Evolutionary conservation across 2,329 filamentous ascomycete genomes (phyloP), one percentile per base, ranked within the genome.

Genomic region (Bipolaris bicolor): DNA sequence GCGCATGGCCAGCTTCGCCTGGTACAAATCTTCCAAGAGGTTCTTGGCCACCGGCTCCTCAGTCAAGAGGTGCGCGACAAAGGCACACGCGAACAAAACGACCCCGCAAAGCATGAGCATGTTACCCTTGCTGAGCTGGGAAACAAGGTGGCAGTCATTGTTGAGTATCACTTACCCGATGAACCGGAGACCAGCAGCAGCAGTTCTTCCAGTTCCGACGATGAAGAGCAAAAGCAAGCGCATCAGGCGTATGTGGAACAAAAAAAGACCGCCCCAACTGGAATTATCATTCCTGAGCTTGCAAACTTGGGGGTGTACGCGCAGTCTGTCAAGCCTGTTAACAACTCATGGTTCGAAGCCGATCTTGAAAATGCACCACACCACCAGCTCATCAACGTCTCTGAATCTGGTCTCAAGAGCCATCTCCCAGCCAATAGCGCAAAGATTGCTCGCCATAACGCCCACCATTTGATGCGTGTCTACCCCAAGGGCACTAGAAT

Each of bases 401-500:
- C 87, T 2, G 88, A 90, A 71, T 83, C 82, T 1, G 85, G 84
- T 0, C 77, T 90, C 0, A 75, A 78, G 3, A 68, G 77, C 1
- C 80, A 86, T 52, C 76, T 89, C 54, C 82, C 83, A 1, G 71
- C 70, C 1, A 67, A 76, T 43, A 78, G 76, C 44, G 67, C 77
- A 13, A 79, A 80, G 33, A 87, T 90, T 51, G 77, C 83, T 1
- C 70, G 71, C 0, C 88, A 90, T 76, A 90, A 90, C 60, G 78
- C 86, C 0, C 77, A 81, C 18, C 86, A 89, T 58, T 79, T 90
- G n/a, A 90, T 90, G 87, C 83, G 88, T 3, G 87, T 90, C 1
- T 90, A 80, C 62, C 88, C 88, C 36, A 89, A 89, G 66, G 88
- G 88, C 47, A 88, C 87, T 0, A 84, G 88, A 41, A 89, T 90